Percentiles rank a stretch among this genome's conserved stretches.
Conservation (phyloP, 345 rosid genomes). For the Bruguiera sexangula region DNA sequence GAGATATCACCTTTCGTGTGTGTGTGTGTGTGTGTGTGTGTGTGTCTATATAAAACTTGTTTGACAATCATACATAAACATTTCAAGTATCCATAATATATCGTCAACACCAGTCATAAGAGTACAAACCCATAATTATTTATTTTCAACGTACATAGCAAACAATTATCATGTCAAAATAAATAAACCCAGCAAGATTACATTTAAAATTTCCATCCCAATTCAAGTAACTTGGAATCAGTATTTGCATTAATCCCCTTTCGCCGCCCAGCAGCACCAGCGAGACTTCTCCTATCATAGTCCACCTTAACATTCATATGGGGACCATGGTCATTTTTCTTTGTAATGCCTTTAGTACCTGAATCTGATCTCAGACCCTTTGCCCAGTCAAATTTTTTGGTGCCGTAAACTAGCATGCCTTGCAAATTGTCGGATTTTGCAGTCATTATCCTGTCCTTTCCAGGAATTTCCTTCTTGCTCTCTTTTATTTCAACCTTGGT, state of each 20-base stretch:
- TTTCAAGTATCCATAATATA: neutral
- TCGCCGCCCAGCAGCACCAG: conserved; percentile 10
- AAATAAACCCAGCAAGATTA: neutral
- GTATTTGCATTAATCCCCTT: conserved; percentile 4
- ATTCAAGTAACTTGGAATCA: conserved; percentile 23
- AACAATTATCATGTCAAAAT: neutral
- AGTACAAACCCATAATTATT: neutral
- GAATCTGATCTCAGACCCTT: conserved; percentile 41
- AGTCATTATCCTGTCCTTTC: conserved; percentile 13
- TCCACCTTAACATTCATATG: neutral
- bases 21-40: too few relatives aligned
- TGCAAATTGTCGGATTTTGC: conserved; percentile 3
- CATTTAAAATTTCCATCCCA: neutral
- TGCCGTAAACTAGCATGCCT: neutral
- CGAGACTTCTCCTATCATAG: conserved; percentile 12
- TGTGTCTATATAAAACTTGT: too few relatives aligned
- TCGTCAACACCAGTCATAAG: neutral
- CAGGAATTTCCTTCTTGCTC: conserved; percentile 39
- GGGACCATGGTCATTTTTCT: conserved; percentile 21
- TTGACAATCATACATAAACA: neutral
- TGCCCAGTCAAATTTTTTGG: conserved; percentile 46
- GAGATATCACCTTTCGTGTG: too few relatives aligned
- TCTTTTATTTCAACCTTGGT: conserved; percentile 65
- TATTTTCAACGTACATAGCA: neutral
- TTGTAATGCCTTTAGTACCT: conserved; percentile 3